Evolutionary conservation across 306 rosid species (phyloP).

Genomic region (Vigna reflexopilosa): DNA sequence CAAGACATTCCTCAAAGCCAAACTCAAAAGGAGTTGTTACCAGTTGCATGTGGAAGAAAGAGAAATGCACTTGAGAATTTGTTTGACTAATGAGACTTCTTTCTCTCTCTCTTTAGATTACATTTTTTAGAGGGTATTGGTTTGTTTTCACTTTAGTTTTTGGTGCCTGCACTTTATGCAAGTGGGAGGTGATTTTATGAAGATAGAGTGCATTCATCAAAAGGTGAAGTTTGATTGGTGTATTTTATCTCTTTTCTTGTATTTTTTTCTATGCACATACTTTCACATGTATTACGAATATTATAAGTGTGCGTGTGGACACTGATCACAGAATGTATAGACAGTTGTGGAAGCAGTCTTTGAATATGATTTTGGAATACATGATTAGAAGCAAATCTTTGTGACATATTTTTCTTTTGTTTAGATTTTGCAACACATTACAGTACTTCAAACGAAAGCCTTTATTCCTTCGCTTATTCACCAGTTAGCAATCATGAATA

Average conservation of each 20-base stretch:
- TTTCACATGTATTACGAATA: constrained; percentile 45
- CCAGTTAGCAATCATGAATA: constrained; percentile 35
- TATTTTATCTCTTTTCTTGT: constrained; percentile 15
- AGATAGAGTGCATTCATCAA: constrained; percentile 67
- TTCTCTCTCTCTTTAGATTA: constrained; percentile 17
- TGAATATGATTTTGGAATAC: constrained; percentile 33
- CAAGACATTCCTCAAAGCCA: constrained; percentile 55
- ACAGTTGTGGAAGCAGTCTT: constrained; percentile 33
- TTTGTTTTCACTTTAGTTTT: constrained; percentile 51
- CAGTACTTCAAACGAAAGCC: constrained; percentile 40
- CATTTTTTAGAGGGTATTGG: constrained; percentile 22
- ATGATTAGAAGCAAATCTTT: constrained; percentile 8
- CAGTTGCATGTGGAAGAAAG: constrained; percentile 73
- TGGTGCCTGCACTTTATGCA: constrained; percentile 64
- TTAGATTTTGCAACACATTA: not conserved
- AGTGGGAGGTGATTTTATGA: constrained; percentile 35
- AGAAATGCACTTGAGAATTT: constrained; percentile 82
- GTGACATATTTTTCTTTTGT: not conserved
- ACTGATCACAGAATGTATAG: constrained; percentile 35
- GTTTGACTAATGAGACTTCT: constrained; percentile 61
- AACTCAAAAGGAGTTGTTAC: constrained; percentile 61
- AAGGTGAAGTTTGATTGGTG: constrained; percentile 48
- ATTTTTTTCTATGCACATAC: constrained; percentile 27
- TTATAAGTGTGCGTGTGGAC: constrained; percentile 42
- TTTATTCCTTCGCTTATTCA: constrained; percentile 33